Evolutionary conservation across 2,329 filamentous ascomycete genomes (phyloP).

Genomic region (Neopestalotiopsis rosae): DNA sequence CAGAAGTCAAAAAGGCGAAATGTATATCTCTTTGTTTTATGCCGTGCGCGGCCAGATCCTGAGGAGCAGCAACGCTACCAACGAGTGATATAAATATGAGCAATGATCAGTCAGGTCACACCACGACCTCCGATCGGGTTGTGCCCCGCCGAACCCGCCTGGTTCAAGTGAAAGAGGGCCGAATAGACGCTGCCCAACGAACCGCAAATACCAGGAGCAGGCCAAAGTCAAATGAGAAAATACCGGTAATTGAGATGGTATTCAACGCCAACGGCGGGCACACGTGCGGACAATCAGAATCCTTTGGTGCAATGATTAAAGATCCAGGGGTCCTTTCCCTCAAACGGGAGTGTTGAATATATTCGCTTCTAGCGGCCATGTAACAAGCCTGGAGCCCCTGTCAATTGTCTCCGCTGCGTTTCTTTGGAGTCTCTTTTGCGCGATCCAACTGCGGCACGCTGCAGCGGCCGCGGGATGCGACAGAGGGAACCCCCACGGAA

Average conservation of each 20-base stretch:
- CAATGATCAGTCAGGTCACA: neutral
- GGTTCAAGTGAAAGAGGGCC: neutral
- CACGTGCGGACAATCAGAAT: neutral
- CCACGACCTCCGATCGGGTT: neutral
- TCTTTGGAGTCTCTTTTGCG: neutral
- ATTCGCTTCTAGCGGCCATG: neutral
- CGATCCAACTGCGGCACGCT: neutral
- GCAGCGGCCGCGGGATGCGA: constrained; percentile 11
- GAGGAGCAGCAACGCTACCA: neutral
- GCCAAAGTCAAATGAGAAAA: neutral
- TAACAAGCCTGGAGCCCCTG: neutral
- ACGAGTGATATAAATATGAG: neutral
- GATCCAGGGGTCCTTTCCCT: neutral
- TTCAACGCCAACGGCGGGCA: neutral
- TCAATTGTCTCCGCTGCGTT: neutral
- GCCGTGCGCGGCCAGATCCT: too few relatives aligned
- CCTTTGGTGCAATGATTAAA: neutral
- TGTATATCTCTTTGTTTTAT: too few relatives aligned
- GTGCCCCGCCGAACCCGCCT: neutral
- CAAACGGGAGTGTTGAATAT: neutral
- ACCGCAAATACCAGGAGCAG: neutral
- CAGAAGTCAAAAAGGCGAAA: too few relatives aligned
- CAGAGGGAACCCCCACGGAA: constrained; percentile 9
- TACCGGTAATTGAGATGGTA: neutral
- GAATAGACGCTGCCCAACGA: neutral